Base-by-base conservation (phyloP, 2,329 filamentous ascomycete species). In the Ilyonectria sp. region DNA sequence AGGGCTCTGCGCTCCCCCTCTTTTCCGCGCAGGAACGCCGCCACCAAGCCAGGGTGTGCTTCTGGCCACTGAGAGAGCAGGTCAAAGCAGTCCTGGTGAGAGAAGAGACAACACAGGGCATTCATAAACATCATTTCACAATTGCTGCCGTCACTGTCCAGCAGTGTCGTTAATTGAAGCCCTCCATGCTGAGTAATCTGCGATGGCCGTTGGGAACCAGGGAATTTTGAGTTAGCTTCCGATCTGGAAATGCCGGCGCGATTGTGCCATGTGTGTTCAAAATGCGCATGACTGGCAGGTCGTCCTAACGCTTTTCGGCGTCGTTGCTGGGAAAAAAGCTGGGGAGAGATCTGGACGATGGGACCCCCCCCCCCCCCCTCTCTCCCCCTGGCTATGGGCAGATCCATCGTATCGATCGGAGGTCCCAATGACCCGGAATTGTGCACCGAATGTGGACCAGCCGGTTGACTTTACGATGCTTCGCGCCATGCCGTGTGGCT, bases 181-280 rank as follows among this genome's bases (percentile, higher is more conserved):
- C 63, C 35, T 65, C 50, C 6, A 37, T 61, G 63, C 57, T 65
- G 63, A 65, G 63, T 65, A 60, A 65, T 65, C 63, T 52, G 11
- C n/a, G 26, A 29, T 15, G 54, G 53, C 50, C 50, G 50, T 35
- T 53, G 31, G 47, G 55, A 58, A 26, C 61, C 55, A 47, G 54
- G 49, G 47, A n/a, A 26, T n/a, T 58, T 46, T 26, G 49, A 47
- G 47, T 65, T 65, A 65, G 62, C 55, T 60, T 47, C 62, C 56
- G 47, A 44, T 31, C 29, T 23, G 19, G 4, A 53, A 43, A 43
- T 43, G 6, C 40, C 40, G 40, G 40, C 40, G 40, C 40, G 40
- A 43, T 43, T 43, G 17, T 17, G 7, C 40, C 40, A 17, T n/a
- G 49, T 46, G n/a, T n/a, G 15, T n/a, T 4, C 37, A 40, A 40